Conservation (phyloP, 2,329 filamentous ascomycete species). For the Didymella lethalis region DNA sequence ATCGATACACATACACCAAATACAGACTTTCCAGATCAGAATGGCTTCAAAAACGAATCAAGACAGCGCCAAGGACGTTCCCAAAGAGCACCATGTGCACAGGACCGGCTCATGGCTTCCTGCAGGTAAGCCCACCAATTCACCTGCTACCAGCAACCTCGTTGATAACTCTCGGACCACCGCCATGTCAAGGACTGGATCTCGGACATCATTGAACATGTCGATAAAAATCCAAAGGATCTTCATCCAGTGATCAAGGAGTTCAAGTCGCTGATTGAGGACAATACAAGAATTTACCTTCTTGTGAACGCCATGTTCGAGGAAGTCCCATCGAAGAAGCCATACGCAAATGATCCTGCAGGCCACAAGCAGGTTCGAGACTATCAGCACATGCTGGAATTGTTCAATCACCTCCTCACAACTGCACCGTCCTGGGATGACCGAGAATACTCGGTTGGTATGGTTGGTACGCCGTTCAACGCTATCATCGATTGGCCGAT, state of each 20-base stretch:
- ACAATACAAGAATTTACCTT: conserved; percentile 70
- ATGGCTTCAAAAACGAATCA: conserved; percentile 22
- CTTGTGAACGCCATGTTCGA: conserved; percentile 73
- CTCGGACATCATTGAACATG: conserved; percentile 62
- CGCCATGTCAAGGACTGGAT: conserved; percentile 70
- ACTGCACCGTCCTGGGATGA: conserved; percentile 55
- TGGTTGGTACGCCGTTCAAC: conserved; percentile 65
- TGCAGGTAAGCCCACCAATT: not conserved
- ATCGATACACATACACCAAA: not conserved
- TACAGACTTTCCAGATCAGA: not conserved
- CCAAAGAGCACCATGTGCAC: conserved; percentile 31
- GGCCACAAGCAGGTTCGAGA: conserved; percentile 70
- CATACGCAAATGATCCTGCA: conserved; percentile 68
- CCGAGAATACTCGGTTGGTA: conserved; percentile 46
- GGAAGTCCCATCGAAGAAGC: conserved; percentile 67
- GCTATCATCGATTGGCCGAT: conserved; percentile 68
- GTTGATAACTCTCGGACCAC: conserved; percentile 62
- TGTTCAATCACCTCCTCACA: conserved; percentile 66
- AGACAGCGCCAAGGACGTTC: conserved; percentile 25
- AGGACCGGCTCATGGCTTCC: conserved; percentile 22
- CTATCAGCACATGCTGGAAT: conserved; percentile 70
- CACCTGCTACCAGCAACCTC: not conserved
- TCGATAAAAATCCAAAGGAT: conserved; percentile 59
- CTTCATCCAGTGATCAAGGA: conserved; percentile 69
- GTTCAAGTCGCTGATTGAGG: conserved; percentile 72